These are phyloP conservation scores for Jacaranda mimosifolia DNA, from an alignment of 257 asterid genomes.

Conservation along the genomic window DNA sequence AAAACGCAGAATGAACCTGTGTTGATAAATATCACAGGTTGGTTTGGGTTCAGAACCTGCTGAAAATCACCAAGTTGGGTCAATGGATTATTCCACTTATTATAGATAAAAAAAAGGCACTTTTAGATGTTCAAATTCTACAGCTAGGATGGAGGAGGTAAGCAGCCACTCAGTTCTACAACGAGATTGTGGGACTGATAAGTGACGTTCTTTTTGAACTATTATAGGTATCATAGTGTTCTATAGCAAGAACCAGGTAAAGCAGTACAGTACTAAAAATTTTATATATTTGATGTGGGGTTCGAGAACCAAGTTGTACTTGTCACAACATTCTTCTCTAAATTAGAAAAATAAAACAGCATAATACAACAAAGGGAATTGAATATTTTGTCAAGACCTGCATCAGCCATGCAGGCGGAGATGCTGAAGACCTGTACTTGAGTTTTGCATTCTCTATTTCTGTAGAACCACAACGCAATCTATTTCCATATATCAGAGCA, in stretches of 20 bases:
- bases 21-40: conserved; percentile 81
- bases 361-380: conserved; percentile 18
- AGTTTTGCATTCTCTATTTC: conserved; percentile 84
- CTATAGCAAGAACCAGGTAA: conserved; percentile 11
- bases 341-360: conserved; percentile 12
- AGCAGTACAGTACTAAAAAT: not conserved
- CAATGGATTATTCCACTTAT: conserved; percentile 20
- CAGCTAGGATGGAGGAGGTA: not conserved
- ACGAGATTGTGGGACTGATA: conserved; percentile 13
- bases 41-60: conserved; percentile 84
- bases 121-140: not conserved
- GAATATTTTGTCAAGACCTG: conserved; percentile 57
- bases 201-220: not conserved
- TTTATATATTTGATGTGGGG: conserved; percentile 1
- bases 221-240: not conserved
- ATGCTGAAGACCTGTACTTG: conserved; percentile 55
- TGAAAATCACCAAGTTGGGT: conserved; percentile 32
- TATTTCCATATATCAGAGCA: conserved; percentile 89
- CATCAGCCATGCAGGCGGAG: conserved; percentile 78
- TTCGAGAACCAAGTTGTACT: not conserved
- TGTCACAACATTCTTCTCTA: not conserved
- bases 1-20: conserved; percentile 64
- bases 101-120: not conserved
- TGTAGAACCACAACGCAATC: conserved; percentile 86
- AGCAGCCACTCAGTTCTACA: conserved; percentile 2